Conservation (phyloP, 345 rosid species). For the Ricinus communis region DNA sequence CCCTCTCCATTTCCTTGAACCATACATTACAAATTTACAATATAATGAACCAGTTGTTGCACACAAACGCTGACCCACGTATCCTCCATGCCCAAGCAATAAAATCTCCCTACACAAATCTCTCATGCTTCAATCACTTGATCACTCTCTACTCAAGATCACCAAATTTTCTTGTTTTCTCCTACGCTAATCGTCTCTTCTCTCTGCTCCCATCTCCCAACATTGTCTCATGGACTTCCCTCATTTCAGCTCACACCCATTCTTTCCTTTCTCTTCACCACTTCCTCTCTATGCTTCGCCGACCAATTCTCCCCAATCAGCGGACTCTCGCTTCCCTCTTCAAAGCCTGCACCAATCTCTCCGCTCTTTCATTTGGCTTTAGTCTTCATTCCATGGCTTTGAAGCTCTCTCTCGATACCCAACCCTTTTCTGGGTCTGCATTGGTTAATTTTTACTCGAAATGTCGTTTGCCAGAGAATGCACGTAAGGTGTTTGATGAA, state of each 20-base stretch:
- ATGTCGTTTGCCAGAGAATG: constrained; percentile 18
- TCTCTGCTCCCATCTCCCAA: constrained; percentile 43
- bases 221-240: constrained; percentile 52
- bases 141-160: constrained; percentile 44
- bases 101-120: constrained; percentile 25
- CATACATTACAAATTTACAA: no score
- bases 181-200: constrained; percentile 35
- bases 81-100: constrained; percentile 38
- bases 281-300: constrained; percentile 53
- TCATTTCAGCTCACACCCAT: constrained; percentile 40
- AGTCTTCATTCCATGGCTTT: constrained; percentile 42
- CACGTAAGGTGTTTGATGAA: constrained; percentile 44
- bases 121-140: constrained; percentile 31
- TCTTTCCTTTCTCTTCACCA: constrained; percentile 28
- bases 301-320: constrained; percentile 39
- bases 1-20: no score
- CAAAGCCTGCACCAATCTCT: constrained; percentile 41
- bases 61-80: constrained; percentile 35
- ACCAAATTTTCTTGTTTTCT: constrained; percentile 20
- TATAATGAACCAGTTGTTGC: neutral
- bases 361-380: constrained; percentile 35
- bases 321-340: constrained; percentile 46
- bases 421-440: constrained; percentile 42
- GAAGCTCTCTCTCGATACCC: constrained; percentile 34
- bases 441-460: constrained; percentile 33